Evolutionary conservation across 345 rosid genomes (phyloP).

Genomic region (Nasturtium officinale): DNA sequence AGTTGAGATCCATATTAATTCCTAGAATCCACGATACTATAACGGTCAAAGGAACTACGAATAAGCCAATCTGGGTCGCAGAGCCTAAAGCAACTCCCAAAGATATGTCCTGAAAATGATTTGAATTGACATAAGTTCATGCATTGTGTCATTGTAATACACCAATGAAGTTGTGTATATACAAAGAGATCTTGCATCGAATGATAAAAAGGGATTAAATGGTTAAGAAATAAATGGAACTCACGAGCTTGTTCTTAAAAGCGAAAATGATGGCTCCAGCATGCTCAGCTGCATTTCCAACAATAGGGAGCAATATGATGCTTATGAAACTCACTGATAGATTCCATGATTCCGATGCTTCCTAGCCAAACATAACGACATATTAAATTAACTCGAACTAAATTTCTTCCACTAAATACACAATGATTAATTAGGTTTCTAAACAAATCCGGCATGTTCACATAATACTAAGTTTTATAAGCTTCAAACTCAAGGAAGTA

Average conservation of each 20-base stretch:
- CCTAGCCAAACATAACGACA: slow-evolving; percentile 35
- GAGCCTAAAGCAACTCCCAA: slow-evolving; percentile 91
- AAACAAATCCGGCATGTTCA: too few relatives aligned
- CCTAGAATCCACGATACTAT: slow-evolving; percentile 74
- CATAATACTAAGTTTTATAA: too few relatives aligned
- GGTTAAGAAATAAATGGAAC: not conserved
- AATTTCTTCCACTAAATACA: too few relatives aligned
- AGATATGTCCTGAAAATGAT: slow-evolving; percentile 70
- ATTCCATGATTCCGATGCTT: slow-evolving; percentile 77
- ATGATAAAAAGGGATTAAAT: not conserved
- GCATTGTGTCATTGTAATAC: slow-evolving; percentile 17
- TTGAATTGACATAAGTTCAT: slow-evolving; percentile 22
- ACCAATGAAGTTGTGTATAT: not conserved
- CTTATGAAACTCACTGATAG: slow-evolving; percentile 89
- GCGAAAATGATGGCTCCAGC: slow-evolving; percentile 93
- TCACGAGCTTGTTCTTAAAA: slow-evolving; percentile 84
- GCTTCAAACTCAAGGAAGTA: too few relatives aligned
- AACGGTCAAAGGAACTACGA: slow-evolving; percentile 80
- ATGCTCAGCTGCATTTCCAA: slow-evolving; percentile 95
- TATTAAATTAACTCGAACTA: not conserved
- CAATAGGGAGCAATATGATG: slow-evolving; percentile 86
- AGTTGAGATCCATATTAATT: slow-evolving; percentile 81
- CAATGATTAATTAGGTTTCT: too few relatives aligned
- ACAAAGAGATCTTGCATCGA: not conserved
- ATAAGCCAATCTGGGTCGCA: slow-evolving; percentile 91